A percentile compares a stretch with the other conserved stretches of the same genome.
These are phyloP conservation scores for Pseudonitzschia delicatissima DNA, from an alignment of 108 stramenopile species.

Conservation along the genomic window DNA sequence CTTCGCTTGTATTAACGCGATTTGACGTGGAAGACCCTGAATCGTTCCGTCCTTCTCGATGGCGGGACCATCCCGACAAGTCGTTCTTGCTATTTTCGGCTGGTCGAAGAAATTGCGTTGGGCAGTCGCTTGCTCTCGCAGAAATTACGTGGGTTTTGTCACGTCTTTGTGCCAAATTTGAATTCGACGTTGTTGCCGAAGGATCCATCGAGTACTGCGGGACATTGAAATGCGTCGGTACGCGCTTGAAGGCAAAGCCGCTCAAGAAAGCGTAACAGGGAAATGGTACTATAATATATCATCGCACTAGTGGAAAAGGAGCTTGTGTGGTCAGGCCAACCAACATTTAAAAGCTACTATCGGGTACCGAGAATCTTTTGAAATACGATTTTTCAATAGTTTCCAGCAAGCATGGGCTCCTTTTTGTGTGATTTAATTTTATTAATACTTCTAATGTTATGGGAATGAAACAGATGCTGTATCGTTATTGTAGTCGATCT, in stretches of 20 bases:
- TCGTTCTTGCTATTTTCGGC: constrained; percentile 41
- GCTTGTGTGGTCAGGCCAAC: no score
- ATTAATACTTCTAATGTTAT: no score
- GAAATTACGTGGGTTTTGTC: constrained; percentile 45
- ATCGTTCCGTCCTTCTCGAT: constrained; percentile 42
- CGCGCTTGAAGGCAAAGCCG: constrained; percentile 14
- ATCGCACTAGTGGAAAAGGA: no score
- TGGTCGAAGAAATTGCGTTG: constrained; percentile 43
- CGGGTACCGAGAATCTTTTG: no score
- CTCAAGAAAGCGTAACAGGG: neutral
- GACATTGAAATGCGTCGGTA: constrained; percentile 24
- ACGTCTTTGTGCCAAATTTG: constrained; percentile 31
- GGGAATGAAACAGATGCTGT: no score
- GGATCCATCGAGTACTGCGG: constrained; percentile 9
- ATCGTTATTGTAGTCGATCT: no score
- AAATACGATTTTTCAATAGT: no score
- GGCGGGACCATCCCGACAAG: constrained; percentile 35
- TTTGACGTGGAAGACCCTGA: constrained; percentile 42
- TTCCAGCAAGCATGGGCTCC: no score
- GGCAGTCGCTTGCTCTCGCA: constrained; percentile 41
- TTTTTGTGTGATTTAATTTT: no score
- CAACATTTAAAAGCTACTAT: no score
- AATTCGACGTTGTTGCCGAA: constrained; percentile 27
- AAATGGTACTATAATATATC: no score
- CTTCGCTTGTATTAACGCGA: constrained; percentile 26